Conservation (phyloP, 2,329 filamentous ascomycete genomes). For the Hypoxylon sp. region DNA sequence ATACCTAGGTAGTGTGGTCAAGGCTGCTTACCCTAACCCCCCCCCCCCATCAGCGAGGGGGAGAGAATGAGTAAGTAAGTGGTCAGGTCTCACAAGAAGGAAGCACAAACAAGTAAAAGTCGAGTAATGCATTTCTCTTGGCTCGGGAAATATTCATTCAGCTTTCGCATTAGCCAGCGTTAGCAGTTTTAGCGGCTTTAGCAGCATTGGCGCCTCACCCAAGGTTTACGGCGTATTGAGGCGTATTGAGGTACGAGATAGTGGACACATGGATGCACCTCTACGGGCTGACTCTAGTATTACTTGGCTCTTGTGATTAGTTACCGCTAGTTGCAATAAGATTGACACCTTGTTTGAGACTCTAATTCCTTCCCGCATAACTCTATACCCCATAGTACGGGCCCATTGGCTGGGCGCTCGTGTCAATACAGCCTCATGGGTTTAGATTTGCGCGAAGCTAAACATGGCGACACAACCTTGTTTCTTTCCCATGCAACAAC, state of each 20-base stretch:
- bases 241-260: too few species aligned
- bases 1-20: too few species aligned
- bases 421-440: conserved; percentile 24
- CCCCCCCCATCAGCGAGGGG: background rate
- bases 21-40: too few species aligned
- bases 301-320: conserved; percentile 19
- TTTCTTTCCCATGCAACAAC: background rate
- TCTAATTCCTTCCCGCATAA: conserved; percentile 38
- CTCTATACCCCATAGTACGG: conserved; percentile 12
- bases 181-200: background rate
- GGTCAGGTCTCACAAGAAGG: conserved; percentile 10
- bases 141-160: conserved; percentile 37
- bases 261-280: too few species aligned
- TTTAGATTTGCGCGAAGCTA: conserved; percentile 20
- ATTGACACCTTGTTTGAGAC: conserved; percentile 44
- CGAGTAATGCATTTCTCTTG: conserved; percentile 21
- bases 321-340: conserved; percentile 39
- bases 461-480: conserved; percentile 23
- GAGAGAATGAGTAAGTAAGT: background rate
- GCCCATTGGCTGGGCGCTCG: conserved; percentile 1
- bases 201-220: conserved; percentile 15
- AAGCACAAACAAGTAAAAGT: conserved; percentile 15
- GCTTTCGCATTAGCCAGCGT: conserved; percentile 22
- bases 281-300: conserved; percentile 13
- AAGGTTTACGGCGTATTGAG: conserved; percentile 29